Evolutionary conservation across 768 basidiomycete genomes (phyloP), one percentile per base, ranked within the genome.

Genomic region (Cantharellus cinnabarinus): DNA sequence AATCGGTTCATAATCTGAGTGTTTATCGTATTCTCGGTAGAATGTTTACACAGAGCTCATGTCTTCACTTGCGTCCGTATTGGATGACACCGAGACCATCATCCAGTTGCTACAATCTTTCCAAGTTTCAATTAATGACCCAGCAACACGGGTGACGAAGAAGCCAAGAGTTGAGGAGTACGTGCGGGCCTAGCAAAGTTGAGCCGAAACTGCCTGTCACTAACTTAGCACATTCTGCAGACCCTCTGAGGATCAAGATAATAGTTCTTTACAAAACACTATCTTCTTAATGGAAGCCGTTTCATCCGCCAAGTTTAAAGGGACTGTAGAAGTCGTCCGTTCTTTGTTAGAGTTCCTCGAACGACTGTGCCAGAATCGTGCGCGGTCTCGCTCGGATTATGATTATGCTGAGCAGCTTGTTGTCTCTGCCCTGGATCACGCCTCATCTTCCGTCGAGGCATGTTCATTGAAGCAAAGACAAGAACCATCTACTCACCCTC

Each of bases 351-450:
- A 88, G 44, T 79, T 80, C 0, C 72, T 95, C 40, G 79, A 77
- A 64, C 78, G 74, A 58, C 74, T 90, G 10, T 71, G 80, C 2
- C 80, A 80, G 58, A 73, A 77, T 14, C 71, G 77, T 3, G 73
- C 79, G 4, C 67, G 76, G 41, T 69, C 76, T 3, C 74, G 75
- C 40, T 77, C 80, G n/a, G 86, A 85, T 56, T 75, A 81, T 15
- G 81, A 75, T 63, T 94, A 88, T 64, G 71, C 85, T 5, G 81
- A 88, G 67, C 91, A 94, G 68, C 75, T 89, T 59, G 67, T 94
- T 29, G 84, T 94, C 77, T 81, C 83, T 5, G 85, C 85, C 2
- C 74, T 93, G 34, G 84, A 87, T 62, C 79, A 76, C 63, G 73
- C 76, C 5, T 78, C 83, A 2, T 72, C 71, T 15, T 76, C 77